Base-by-base conservation (phyloP, 495 filamentous ascomycete genomes). In the Tuber indicum region DNA sequence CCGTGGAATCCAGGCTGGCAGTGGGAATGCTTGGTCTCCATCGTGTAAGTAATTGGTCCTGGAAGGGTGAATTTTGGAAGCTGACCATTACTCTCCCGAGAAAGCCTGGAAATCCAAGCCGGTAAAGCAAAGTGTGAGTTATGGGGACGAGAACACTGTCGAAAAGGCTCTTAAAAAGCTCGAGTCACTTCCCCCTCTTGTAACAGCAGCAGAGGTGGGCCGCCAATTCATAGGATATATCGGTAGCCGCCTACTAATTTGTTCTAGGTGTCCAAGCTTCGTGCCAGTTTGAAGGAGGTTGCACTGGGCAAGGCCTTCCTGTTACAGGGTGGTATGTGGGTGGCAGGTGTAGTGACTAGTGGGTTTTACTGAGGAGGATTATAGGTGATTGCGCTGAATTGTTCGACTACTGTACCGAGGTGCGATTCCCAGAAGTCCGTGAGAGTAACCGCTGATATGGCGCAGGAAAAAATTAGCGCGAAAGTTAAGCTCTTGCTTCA, bases 401-500 rank as follows among this genome's bases (percentile, higher is more conserved):
- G 9, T 99, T 99, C 82, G 93, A 95, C 85, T 99, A 99, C 88
- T 99, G 96, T 85, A 90, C 93, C 81, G 91, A 93, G 82, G 78
- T 81, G 19, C 52, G 72, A n/a, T 44, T 66, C 70, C 23, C 9
- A 71, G 78, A 17, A 42, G 17, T 2, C 72, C 52, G 16, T 75
- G 23, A 32, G n/a, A 19, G 41, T 73, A 71, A 39, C 21, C n/a
- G 10, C 49, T 80, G 36, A 81, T 70, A 52, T 70, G 21, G 75
- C 17, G 23, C 47, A 82, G 74, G 87, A 88, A 47, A 92, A 92
- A 80, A 97, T 99, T 79, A 93, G 98, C 83, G 91, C 93, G 44
- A 98, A 98, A 87, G 93, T 98, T 85, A 98, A 98, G 85, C 89
- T 98, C 17, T 88, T 98, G 21, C 87, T 98, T 52, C 95, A 98